phyloP scores from a whole-genome alignment of 2,329 filamentous ascomycete genomes.

The Botrytis fragariae region DNA sequence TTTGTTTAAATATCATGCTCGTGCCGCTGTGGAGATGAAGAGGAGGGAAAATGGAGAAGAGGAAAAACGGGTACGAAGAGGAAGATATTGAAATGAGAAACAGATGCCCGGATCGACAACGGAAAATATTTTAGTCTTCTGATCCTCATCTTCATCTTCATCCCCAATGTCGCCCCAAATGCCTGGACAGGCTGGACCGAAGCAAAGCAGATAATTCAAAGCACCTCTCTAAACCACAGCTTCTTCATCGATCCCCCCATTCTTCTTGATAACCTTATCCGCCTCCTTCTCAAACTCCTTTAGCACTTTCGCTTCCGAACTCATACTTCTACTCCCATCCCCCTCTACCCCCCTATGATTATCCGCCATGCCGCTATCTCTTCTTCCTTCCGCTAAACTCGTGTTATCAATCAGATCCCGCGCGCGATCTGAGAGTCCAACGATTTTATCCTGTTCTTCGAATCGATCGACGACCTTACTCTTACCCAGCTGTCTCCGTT shows the following conservation, averaged over 20 bases:
- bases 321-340: background rate
- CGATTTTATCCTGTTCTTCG: slow-evolving; percentile 24
- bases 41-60: background rate
- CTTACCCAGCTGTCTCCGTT: slow-evolving; percentile 31
- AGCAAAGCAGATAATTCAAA: background rate
- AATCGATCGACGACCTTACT: slow-evolving; percentile 34
- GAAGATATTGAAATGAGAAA: background rate
- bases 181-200: background rate
- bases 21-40: no score
- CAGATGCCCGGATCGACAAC: background rate
- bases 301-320: background rate
- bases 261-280: background rate
- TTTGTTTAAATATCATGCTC: no score
- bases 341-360: slow-evolving; percentile 14
- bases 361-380: slow-evolving; percentile 16
- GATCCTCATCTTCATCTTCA: background rate
- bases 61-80: background rate
- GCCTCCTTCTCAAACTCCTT: slow-evolving; percentile 1
- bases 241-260: background rate
- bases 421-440: background rate
- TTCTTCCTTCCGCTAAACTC: slow-evolving; percentile 9
- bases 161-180: background rate
- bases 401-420: slow-evolving; percentile 15
- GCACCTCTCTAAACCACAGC: background rate
- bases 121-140: background rate